Evolutionary conservation across 164 flowering plant species (phyloP).

Genomic region (Dillenia suffruticosa): DNA sequence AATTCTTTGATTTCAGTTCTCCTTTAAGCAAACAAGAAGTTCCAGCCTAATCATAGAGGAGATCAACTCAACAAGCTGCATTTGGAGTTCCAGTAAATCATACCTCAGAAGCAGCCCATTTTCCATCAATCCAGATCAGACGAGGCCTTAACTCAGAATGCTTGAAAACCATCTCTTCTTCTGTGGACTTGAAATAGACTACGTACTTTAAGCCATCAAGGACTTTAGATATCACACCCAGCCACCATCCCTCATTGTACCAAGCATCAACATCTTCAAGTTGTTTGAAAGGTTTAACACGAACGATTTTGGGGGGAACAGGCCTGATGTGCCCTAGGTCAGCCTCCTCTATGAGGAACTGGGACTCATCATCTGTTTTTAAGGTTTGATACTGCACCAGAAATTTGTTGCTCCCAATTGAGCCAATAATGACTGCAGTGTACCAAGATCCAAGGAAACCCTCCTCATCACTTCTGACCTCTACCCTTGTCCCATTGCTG

Average conservation of each 20-base stretch:
- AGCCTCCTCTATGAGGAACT: constrained; percentile 17
- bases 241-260: constrained; percentile 40
- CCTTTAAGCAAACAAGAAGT: too few relatives aligned
- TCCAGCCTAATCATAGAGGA: too few relatives aligned
- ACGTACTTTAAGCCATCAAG: constrained; percentile 8
- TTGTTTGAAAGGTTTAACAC: constrained; percentile 1
- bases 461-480: constrained; percentile 18
- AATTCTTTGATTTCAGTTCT: too few relatives aligned
- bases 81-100: background rate
- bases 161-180: constrained; percentile 16
- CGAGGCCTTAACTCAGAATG: constrained; percentile 25
- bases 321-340: constrained; percentile 21
- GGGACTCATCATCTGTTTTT: constrained; percentile 17
- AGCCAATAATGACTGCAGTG: constrained; percentile 12
- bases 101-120: constrained; percentile 24
- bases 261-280: constrained; percentile 32
- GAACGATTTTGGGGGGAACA: constrained; percentile 14
- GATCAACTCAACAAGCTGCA: too few relatives aligned
- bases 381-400: constrained; percentile 23
- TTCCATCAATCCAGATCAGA: constrained; percentile 26
- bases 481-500: constrained; percentile 11
- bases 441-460: constrained; percentile 18
- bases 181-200: constrained; percentile 19
- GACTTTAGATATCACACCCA: constrained; percentile 20
- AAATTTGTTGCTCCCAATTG: constrained; percentile 7